These are phyloP conservation scores for Xerophyta viscosa DNA, from an alignment of 106 monocot genomes.

Conservation along the genomic window DNA sequence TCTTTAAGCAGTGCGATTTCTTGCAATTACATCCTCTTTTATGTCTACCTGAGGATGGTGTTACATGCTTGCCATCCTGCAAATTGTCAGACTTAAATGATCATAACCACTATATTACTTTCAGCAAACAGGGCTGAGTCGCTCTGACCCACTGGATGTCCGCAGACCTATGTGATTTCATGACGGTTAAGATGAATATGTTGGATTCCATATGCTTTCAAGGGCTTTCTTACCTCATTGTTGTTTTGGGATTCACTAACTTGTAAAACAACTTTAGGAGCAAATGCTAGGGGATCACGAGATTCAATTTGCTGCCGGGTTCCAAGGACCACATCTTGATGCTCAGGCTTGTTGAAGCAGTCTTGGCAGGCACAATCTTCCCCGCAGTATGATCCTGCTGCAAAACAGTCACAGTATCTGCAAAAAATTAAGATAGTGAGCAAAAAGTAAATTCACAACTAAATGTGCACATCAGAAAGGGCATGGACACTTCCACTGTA, in stretches of 20 bases:
- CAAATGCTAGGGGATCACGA: constrained; percentile 65
- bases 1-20: constrained; percentile 45
- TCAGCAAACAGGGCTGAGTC: too few species aligned
- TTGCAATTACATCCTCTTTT: constrained; percentile 68
- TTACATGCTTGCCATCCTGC: constrained; percentile 26
- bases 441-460: constrained; percentile 2
- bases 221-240: constrained; percentile 21
- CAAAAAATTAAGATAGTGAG: constrained; percentile 4
- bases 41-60: constrained; percentile 43
- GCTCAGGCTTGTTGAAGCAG: constrained; percentile 35
- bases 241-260: constrained; percentile 16
- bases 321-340: constrained; percentile 31
- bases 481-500: too few species aligned
- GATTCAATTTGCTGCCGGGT: constrained; percentile 35
- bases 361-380: constrained; percentile 45
- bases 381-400: constrained; percentile 37
- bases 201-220: not conserved
- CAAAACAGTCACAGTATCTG: constrained; percentile 77
- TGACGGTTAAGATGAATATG: too few species aligned
- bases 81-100: too few species aligned
- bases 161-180: too few species aligned
- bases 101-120: too few species aligned
- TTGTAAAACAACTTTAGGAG: constrained; percentile 46
- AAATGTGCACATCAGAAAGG: too few species aligned
- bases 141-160: too few species aligned